phyloP scores from a whole-genome alignment of 768 basidiomycete genomes.

The Sporobolomyces pararoseus region DNA sequence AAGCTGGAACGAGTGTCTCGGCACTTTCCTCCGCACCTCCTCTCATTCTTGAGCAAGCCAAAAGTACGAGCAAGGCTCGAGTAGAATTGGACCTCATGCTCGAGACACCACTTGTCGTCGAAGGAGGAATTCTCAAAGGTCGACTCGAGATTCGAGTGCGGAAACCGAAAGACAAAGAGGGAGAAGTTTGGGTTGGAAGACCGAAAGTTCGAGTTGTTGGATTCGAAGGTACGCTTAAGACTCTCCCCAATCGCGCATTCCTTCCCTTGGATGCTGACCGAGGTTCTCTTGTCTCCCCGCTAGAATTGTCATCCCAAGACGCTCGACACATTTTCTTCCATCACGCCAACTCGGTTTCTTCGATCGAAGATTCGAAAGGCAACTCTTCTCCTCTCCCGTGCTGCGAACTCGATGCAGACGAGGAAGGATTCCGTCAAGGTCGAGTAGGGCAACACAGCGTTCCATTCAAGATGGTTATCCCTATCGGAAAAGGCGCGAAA shows the following conservation, averaged over 20 bases:
- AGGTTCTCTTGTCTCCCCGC: neutral
- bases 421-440: slow-evolving; percentile 63
- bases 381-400: slow-evolving; percentile 51
- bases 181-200: slow-evolving; percentile 62
- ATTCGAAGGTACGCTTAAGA: slow-evolving; percentile 62
- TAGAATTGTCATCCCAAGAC: slow-evolving; percentile 50
- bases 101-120: slow-evolving; percentile 69
- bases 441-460: slow-evolving; percentile 65
- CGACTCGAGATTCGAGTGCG: slow-evolving; percentile 64
- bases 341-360: slow-evolving; percentile 58
- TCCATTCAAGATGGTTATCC: slow-evolving; percentile 69
- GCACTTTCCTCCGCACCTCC: slow-evolving; percentile 17
- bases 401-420: slow-evolving; percentile 50
- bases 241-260: neutral
- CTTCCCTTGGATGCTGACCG: neutral
- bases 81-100: slow-evolving; percentile 79
- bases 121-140: slow-evolving; percentile 71
- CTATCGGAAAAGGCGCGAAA: slow-evolving; percentile 60
- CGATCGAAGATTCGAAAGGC: slow-evolving; percentile 50
- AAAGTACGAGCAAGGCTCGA: slow-evolving; percentile 61
- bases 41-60: slow-evolving; percentile 65
- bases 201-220: slow-evolving; percentile 79
- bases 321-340: slow-evolving; percentile 80
- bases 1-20: slow-evolving; percentile 4
- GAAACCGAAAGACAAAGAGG: slow-evolving; percentile 57